Base-by-base conservation (phyloP, 306 rosid species). In the Gynostemma pentaphyllum region DNA sequence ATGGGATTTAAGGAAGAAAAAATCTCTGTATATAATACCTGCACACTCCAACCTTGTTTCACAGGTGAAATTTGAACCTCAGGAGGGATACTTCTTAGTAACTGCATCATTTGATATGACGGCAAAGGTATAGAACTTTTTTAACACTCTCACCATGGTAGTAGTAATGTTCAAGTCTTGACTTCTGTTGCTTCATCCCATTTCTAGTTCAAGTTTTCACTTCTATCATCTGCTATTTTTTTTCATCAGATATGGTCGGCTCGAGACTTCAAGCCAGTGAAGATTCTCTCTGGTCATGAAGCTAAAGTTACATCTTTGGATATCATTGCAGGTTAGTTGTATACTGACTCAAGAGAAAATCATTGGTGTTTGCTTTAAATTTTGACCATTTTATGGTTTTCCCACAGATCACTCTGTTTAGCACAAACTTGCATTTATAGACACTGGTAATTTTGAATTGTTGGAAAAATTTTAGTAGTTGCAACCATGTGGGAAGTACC, bases 91-190 rank as follows among this genome's bases (percentile, higher is more conserved):
- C 78, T 92, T 82, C 80, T 79, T 92, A 76, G 95, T 83, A 46
- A 88, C 99, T 37, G 95, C 88, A 45, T 92, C 96, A 8, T 84
- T 80, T 81, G 96, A 92, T 73, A 86, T 81, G 95, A 88, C 96
- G 36, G 90, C 95, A 19, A 92, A 92, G 99, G 99, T 92, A 68
- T 45, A 19, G 45, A 40, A 21, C 41, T 49, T 70, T 52, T 41
- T 29, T 53, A 27, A 45, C 32, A 26, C 44, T 9, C 36, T 44
- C 45, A 41, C 22, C 30, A 18, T 62, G 46, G 44, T 36, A 29
- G 1, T 50, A 60, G 44, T 40, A 15, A 36, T 5, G 36, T 44
- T 42, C 29, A 67, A 42, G 37, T 51, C 15, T 34, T 62, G 5
- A 24, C 29, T 32, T 68, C 66, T 23, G 64, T 1, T 45, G 45